A percentile compares a stretch with the other conserved stretches of the same genome.
phyloP scores from a whole-genome alignment of 2,329 filamentous ascomycete genomes.

The Xylariaceae sp. region DNA sequence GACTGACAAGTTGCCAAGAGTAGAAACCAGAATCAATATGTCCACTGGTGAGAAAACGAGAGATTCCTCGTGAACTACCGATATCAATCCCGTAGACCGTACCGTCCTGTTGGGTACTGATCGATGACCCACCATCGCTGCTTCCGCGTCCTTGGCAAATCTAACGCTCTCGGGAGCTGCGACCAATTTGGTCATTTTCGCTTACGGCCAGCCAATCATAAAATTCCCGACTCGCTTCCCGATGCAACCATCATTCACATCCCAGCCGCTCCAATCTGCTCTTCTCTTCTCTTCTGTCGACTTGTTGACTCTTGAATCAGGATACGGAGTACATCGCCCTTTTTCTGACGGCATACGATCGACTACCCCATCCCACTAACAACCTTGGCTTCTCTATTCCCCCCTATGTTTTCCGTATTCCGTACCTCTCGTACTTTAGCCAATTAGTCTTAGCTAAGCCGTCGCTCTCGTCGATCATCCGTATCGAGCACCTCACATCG shows the following conservation, averaged over 20 bases:
- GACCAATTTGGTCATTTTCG: slow-evolving; percentile 22
- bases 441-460: neutral
- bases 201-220: slow-evolving; percentile 30
- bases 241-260: slow-evolving; percentile 23
- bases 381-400: no score
- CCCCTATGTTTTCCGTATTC: no score
- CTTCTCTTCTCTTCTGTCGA: neutral
- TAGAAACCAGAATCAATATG: no score
- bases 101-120: neutral
- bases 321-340: no score
- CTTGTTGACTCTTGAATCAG: no score
- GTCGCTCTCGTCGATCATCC: neutral
- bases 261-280: neutral
- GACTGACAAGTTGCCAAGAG: no score
- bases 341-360: no score
- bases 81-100: no score
- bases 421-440: no score
- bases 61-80: no score
- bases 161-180: slow-evolving; percentile 17
- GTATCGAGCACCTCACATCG: neutral
- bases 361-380: no score
- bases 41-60: no score
- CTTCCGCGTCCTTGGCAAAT: slow-evolving; percentile 15
- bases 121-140: neutral
- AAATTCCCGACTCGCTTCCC: slow-evolving; percentile 30